Evolutionary conservation across 2,329 filamentous ascomycete species (phyloP), one percentile per base, ranked within the genome.

Genomic region (Thelonectria blattea): DNA sequence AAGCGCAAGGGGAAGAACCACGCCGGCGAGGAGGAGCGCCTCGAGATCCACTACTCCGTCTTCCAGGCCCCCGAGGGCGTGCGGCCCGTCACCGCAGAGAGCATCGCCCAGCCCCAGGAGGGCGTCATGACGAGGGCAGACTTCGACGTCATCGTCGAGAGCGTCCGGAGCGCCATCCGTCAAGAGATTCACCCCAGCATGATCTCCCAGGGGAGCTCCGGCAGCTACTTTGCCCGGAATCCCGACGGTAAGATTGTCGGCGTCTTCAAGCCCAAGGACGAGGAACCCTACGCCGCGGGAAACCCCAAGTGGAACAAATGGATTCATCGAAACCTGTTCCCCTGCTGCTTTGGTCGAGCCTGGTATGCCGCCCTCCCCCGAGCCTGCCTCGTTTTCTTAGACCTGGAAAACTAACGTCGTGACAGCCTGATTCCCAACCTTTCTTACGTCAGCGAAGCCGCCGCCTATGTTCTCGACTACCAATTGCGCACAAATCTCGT

Each of bases 281-380:
- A 99, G 79, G 96, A 99, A 76, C 95, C 95, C 1, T 99, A 97
- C 73, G 95, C 95, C 1, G 95, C 92, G 32, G 91, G 92, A 68
- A 99, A 99, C 73, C 95, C 95, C 6, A 99, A 99, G 76, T 98
- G 94, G 94, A 98, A 96, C 69, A 99, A 99, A 78, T 99, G 95
- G 95, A 93, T 99, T 80, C 95, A 99, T 76, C 85, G 95, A 65
- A 99, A 99, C 75, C 75, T 99, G 65, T 98, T 99, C 69, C 95
- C 95, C 9, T 99, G 96, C 79, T 97, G 92, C 77, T 99, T 99
- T 71, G 95, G 95, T 17, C 85, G 95, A 71, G 93, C 94, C 47
- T 98, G 93, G 85, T 88, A 75, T 24, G 30, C 17, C n/a, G 47
- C 18, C 12, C 32, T n/a, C n/a, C n/a, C n/a, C n/a, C n/a, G 18